Evolutionary conservation across 208 protist species (phyloP), one percentile per base, ranked within the genome.

Genomic region (Leishmania tropica): DNA sequence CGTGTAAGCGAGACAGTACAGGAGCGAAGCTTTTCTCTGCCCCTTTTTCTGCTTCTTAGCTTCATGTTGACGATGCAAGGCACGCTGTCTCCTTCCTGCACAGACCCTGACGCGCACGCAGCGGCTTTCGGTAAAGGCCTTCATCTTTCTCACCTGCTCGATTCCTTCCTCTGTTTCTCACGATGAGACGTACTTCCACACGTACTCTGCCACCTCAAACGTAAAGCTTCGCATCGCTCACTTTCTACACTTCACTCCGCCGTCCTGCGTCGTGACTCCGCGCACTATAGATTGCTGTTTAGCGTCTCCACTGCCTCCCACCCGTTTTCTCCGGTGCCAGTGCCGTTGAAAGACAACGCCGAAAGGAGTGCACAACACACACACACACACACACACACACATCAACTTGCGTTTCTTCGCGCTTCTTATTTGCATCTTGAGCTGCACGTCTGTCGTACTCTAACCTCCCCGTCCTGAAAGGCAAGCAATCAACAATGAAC

Each of bases 401-500:
- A 48, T 10, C 4, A 45, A 45, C 28, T 53, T 28, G 67, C 24
- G 54, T 74, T 74, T 54, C 68, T 31, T 28, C 13, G 68, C 51
- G 48, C 28, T 53, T 74, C 13, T 1, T 48, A 5, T 62, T 62
- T 42, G 15, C 21, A 21, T 45, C 21, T 40, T n/a, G 48, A 58
- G 42, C 13, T 13, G 17, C 48, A 51, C 40, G 13, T 54, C 11
- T 74, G 19, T n/a, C n/a, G 3, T 42, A 21, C 48, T 37, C 71
- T 58, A 75, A 35, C 15, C 24, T 31, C 13, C 13, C n/a, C 35
- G 45, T 51, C 51, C 72, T 58, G 35, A 56, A 62, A 37, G 53
- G 35, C 24, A 76, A 62, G 35, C 73, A 31, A 28, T 64, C 19
- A 21, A 90, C 74, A 56, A 93, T 92, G 87, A 83, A 87, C 48